phyloP scores from a whole-genome alignment of 2,329 filamentous ascomycete genomes.

The Stagonosporopsis chrysanthemi region DNA sequence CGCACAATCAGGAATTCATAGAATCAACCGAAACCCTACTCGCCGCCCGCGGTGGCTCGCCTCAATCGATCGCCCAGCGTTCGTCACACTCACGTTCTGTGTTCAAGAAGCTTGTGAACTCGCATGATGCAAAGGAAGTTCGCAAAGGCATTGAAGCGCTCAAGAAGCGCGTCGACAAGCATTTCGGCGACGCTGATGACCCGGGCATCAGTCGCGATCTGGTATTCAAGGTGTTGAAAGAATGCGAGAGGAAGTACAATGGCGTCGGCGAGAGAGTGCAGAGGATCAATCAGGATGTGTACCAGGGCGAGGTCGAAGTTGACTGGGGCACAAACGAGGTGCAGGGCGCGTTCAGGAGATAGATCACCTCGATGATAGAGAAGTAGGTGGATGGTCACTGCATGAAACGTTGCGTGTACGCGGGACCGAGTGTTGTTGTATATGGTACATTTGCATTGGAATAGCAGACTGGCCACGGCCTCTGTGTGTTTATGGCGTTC shows the following conservation, averaged over 20 bases:
- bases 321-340: constrained; percentile 47
- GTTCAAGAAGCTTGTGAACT: constrained; percentile 84
- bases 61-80: constrained; percentile 73
- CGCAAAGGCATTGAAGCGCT: constrained; percentile 89
- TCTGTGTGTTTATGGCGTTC: constrained; percentile 8
- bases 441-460: constrained; percentile 9
- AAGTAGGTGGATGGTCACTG: background rate
- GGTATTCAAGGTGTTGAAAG: constrained; percentile 66
- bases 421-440: constrained; percentile 1
- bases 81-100: constrained; percentile 82
- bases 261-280: constrained; percentile 60
- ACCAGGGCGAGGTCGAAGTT: constrained; percentile 56
- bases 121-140: constrained; percentile 84
- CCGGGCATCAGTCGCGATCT: constrained; percentile 67
- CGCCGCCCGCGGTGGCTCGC: constrained; percentile 60
- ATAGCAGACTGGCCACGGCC: constrained; percentile 5
- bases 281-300: constrained; percentile 53
- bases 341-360: constrained; percentile 40
- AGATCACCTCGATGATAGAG: constrained; percentile 3
- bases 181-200: constrained; percentile 90
- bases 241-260: constrained; percentile 65
- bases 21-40: constrained; percentile 83
- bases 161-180: constrained; percentile 92
- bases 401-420: background rate
- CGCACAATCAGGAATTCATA: constrained; percentile 71